A percentile compares a stretch with the other conserved stretches of the same genome.
These are phyloP conservation scores for Xylariaceae sp. DNA, from an alignment of 2,329 filamentous ascomycete genomes.

Conservation along the genomic window DNA sequence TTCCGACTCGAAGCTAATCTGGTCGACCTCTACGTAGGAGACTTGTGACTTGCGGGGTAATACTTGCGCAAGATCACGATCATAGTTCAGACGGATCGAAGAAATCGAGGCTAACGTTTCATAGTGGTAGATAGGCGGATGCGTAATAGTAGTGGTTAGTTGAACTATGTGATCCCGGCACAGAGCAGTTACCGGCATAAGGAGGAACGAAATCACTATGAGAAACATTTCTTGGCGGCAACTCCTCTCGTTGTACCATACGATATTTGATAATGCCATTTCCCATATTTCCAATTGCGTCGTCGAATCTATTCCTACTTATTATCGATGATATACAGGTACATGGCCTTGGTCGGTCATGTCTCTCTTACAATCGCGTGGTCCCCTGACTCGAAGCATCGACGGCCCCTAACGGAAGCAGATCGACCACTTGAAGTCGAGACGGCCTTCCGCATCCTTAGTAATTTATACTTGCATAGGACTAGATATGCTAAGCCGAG, in stretches of 20 bases:
- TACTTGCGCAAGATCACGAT: neutral
- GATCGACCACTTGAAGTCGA: neutral
- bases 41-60: slow-evolving; percentile 14
- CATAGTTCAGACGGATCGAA: slow-evolving; percentile 1
- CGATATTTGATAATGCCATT: neutral
- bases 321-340: too few relatives aligned
- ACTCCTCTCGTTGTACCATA: neutral
- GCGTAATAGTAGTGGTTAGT: too few relatives aligned
- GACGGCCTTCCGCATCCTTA: neutral
- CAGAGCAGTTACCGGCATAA: too few relatives aligned
- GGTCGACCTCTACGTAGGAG: slow-evolving; percentile 6
- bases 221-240: neutral
- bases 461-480: neutral
- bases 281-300: slow-evolving; percentile 7
- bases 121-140: neutral
- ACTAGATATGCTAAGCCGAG: too few relatives aligned
- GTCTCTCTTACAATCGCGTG: neutral
- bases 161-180: neutral
- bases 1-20: neutral
- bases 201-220: neutral
- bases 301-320: slow-evolving; percentile 12
- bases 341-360: neutral
- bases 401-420: neutral
- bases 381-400: neutral
- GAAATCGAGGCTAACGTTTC: neutral